A percentile compares a stretch with the other conserved stretches of the same genome.
These are phyloP conservation scores for Trichophyton equinum DNA, from an alignment of 2,329 filamentous ascomycete genomes.

Conservation along the genomic window DNA sequence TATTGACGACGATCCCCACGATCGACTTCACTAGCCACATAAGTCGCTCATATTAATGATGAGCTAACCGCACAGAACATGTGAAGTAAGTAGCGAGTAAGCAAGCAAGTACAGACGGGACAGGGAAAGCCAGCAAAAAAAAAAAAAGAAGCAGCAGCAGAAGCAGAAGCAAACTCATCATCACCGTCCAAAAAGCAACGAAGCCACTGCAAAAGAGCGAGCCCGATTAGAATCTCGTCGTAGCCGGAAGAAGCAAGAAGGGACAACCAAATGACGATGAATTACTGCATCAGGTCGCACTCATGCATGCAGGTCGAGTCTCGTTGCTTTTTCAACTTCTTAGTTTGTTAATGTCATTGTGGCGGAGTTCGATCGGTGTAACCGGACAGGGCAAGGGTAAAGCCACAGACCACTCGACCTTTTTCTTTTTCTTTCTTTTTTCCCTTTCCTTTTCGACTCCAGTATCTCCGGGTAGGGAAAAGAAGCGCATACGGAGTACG, in stretches of 20 bases:
- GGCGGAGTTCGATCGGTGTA: background rate
- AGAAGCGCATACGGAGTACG: too few relatives aligned
- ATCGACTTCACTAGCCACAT: slow-evolving; percentile 3
- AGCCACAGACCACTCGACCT: background rate
- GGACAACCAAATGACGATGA: background rate
- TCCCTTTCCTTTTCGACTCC: background rate
- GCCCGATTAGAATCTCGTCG: background rate
- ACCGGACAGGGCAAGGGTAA: background rate
- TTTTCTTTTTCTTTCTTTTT: too few relatives aligned
- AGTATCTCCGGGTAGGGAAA: background rate
- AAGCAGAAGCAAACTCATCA: background rate
- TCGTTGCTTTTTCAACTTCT: background rate
- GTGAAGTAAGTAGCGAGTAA: too few relatives aligned
- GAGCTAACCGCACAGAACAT: background rate
- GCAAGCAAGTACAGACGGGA: background rate
- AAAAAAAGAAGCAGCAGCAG: too few relatives aligned
- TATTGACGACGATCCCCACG: background rate
- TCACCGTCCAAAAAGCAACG: background rate
- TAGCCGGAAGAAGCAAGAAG: slow-evolving; percentile 3
- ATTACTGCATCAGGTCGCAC: slow-evolving; percentile 1
- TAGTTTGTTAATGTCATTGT: background rate
- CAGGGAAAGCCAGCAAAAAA: background rate
- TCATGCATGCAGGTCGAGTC: background rate
- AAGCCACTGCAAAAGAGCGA: background rate
- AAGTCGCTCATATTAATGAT: too few relatives aligned